A percentile compares a stretch with the other conserved stretches of the same genome.
Evolutionary conservation across 2,329 filamentous ascomycete genomes (phyloP).

Genomic region (Camillea tinctor): DNA sequence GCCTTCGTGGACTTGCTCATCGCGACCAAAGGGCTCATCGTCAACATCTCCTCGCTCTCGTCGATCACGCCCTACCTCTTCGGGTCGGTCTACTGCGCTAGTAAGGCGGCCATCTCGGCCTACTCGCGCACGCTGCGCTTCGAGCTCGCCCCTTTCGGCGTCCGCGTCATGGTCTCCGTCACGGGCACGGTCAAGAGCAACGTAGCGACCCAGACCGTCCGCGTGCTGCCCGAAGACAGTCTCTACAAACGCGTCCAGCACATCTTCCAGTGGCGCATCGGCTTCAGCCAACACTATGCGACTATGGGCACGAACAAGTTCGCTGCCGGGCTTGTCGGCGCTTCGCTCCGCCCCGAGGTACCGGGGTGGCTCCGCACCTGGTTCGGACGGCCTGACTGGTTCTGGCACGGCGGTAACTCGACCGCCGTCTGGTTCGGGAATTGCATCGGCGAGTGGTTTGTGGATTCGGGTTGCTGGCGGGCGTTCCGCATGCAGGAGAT

Average conservation of each 20-base stretch:
- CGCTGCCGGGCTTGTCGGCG: slow-evolving; percentile 41
- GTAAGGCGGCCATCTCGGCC: slow-evolving; percentile 52
- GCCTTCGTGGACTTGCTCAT: slow-evolving; percentile 51
- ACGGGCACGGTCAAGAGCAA: slow-evolving; percentile 53
- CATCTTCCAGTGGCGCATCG: slow-evolving; percentile 45
- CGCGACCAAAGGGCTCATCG: slow-evolving; percentile 47
- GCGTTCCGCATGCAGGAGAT: slow-evolving; percentile 36
- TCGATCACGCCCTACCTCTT: slow-evolving; percentile 53
- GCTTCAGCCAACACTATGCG: slow-evolving; percentile 47
- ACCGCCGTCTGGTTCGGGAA: slow-evolving; percentile 29
- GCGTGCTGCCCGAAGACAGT: slow-evolving; percentile 43
- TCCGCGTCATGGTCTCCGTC: slow-evolving; percentile 57
- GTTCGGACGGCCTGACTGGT: slow-evolving; percentile 43
- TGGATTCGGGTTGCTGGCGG: slow-evolving; percentile 34
- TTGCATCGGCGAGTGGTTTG: slow-evolving; percentile 38
- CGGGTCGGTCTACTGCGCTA: slow-evolving; percentile 53
- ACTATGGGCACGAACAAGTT: slow-evolving; percentile 46
- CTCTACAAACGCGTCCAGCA: slow-evolving; percentile 47
- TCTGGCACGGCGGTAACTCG: slow-evolving; percentile 40
- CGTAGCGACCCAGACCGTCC: slow-evolving; percentile 43
- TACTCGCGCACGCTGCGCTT: slow-evolving; percentile 54
- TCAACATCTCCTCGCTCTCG: slow-evolving; percentile 55
- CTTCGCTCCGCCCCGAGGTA: slow-evolving; percentile 39
- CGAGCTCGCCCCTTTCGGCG: slow-evolving; percentile 52
- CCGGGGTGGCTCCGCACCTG: slow-evolving; percentile 33